Percentiles rank a stretch among this genome's conserved stretches.
phyloP scores from a whole-genome alignment of 768 basidiomycete genomes.

The Mycena metata region DNA sequence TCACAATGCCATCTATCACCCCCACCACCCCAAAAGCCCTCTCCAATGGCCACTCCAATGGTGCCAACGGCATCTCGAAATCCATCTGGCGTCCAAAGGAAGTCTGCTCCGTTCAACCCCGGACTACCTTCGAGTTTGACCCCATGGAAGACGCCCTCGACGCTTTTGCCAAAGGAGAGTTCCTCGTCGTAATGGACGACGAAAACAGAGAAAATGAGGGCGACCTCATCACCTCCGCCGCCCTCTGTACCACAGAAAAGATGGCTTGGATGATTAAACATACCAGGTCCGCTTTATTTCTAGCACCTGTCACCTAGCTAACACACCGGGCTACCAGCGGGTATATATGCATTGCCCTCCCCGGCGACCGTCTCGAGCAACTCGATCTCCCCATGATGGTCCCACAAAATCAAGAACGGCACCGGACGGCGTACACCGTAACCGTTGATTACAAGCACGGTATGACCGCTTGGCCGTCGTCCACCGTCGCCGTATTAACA shows the following conservation, averaged over 20 bases:
- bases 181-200: conserved; percentile 98
- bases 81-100: conserved; percentile 53
- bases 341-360: conserved; percentile 92
- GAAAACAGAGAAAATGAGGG: conserved; percentile 97
- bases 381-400: conserved; percentile 96
- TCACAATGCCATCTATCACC: not conserved
- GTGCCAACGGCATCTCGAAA: conserved; percentile 34
- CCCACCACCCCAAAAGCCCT: not conserved
- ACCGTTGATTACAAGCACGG: conserved; percentile 95
- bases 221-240: conserved; percentile 91
- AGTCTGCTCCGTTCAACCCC: conserved; percentile 44
- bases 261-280: conserved; percentile 99
- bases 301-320: conserved; percentile 20
- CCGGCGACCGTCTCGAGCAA: conserved; percentile 77
- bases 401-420: conserved; percentile 88
- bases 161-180: conserved; percentile 85
- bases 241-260: conserved; percentile 89
- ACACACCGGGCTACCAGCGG: conserved; percentile 66
- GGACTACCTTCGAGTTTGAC: conserved; percentile 77
- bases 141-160: conserved; percentile 82
- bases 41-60: conserved; percentile 25
- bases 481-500: not conserved
- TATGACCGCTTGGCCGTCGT: conserved; percentile 45
- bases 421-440: conserved; percentile 94
- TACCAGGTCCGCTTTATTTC: conserved; percentile 77